These are phyloP conservation scores for Skeletonema grethae DNA, from an alignment of 108 stramenopile genomes.

Conservation along the genomic window DNA sequence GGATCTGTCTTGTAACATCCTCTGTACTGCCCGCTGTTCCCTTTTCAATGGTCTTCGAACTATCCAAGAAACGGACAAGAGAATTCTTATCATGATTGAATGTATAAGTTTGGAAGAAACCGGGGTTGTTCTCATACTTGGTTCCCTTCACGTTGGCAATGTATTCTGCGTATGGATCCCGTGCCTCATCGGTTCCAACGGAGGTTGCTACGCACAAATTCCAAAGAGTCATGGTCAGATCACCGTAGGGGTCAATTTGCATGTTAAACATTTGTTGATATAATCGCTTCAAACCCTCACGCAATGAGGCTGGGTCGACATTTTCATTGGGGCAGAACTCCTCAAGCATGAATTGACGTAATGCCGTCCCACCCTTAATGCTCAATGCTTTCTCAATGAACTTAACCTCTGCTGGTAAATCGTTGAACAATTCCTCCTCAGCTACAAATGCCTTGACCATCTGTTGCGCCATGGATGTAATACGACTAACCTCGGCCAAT, in stretches of 20 bases:
- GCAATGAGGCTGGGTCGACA: slow-evolving; percentile 66
- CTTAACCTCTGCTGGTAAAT: slow-evolving; percentile 72
- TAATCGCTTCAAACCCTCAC: slow-evolving; percentile 77
- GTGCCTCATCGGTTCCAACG: slow-evolving; percentile 76
- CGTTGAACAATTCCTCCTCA: slow-evolving; percentile 55
- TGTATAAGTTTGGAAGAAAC: slow-evolving; percentile 84
- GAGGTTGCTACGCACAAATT: slow-evolving; percentile 67
- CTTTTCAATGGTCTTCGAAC: slow-evolving; percentile 41
- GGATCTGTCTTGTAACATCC: slow-evolving; percentile 40
- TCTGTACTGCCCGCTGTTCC: slow-evolving; percentile 40
- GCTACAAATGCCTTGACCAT: slow-evolving; percentile 76
- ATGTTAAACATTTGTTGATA: slow-evolving; percentile 77
- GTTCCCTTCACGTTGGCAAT: slow-evolving; percentile 51
- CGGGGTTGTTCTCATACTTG: slow-evolving; percentile 58
- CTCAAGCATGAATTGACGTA: slow-evolving; percentile 76
- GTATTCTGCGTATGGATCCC: slow-evolving; percentile 71
- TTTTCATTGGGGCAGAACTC: slow-evolving; percentile 79
- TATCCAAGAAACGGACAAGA: slow-evolving; percentile 80
- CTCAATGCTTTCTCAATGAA: slow-evolving; percentile 74
- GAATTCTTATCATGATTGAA: slow-evolving; percentile 72
- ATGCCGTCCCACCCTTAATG: slow-evolving; percentile 76
- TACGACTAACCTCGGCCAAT: slow-evolving; percentile 68
- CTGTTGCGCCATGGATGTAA: slow-evolving; percentile 77
- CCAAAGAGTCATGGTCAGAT: slow-evolving; percentile 71
- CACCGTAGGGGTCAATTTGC: slow-evolving; percentile 87